phyloP scores from a whole-genome alignment of 352 stramenopile species.

The Globisporangium apiculatum region DNA sequence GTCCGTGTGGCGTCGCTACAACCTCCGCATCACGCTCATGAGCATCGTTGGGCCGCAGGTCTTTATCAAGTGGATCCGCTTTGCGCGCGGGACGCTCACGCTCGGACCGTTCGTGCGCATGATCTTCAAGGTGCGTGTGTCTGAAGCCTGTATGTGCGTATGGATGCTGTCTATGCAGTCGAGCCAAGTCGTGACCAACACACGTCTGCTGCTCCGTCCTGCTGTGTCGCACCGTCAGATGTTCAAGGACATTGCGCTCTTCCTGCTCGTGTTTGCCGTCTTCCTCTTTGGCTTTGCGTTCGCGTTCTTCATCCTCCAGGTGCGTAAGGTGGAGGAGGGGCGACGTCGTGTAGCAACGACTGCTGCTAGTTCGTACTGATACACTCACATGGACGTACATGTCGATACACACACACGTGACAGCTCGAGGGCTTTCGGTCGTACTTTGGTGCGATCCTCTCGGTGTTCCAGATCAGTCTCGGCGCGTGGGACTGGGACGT shows the following conservation, averaged over 20 bases:
- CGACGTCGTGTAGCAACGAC: too few species aligned
- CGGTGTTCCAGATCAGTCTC: slow-evolving; percentile 66
- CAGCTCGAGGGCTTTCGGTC: slow-evolving; percentile 66
- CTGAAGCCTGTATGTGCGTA: neutral
- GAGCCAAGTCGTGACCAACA: too few species aligned
- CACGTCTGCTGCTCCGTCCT: neutral
- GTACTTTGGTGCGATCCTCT: slow-evolving; percentile 48
- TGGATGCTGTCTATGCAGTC: neutral
- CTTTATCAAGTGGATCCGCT: slow-evolving; percentile 80
- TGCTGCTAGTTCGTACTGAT: too few species aligned
- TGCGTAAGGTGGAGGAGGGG: slow-evolving; percentile 5
- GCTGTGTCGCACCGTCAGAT: slow-evolving; percentile 29
- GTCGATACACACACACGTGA: neutral
- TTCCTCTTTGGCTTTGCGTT: slow-evolving; percentile 74
- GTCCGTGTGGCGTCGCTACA: slow-evolving; percentile 51
- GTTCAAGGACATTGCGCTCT: slow-evolving; percentile 73
- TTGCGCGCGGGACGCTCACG: slow-evolving; percentile 53
- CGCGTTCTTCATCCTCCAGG: slow-evolving; percentile 80
- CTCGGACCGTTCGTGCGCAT: slow-evolving; percentile 78
- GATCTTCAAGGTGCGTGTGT: slow-evolving; percentile 61
- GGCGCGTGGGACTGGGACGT: slow-evolving; percentile 70
- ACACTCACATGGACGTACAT: neutral
- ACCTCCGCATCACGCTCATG: slow-evolving; percentile 70
- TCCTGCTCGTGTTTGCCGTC: slow-evolving; percentile 65
- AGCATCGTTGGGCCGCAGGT: slow-evolving; percentile 71